Conservation (phyloP, 116 monocot species). For the Papilionanthe hybrid region DNA sequence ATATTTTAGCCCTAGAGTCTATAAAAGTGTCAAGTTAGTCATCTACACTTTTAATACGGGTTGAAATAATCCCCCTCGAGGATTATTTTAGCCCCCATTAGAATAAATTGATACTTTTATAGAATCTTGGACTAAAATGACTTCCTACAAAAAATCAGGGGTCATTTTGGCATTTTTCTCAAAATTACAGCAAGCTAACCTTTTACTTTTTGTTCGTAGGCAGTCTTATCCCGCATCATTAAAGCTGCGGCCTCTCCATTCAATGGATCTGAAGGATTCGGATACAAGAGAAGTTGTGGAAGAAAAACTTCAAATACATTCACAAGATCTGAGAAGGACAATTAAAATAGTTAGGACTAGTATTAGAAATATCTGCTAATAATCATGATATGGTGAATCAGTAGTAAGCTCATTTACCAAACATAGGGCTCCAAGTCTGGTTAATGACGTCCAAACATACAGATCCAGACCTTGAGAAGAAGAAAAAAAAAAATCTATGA, state of each 20-base stretch:
- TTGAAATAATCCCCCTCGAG: no score
- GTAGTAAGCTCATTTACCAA: conserved; percentile 39
- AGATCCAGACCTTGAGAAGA: conserved; percentile 36
- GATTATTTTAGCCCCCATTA: no score
- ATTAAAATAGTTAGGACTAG: background rate
- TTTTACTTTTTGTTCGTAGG: conserved; percentile 78
- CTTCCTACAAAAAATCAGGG: no score
- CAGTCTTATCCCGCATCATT: conserved; percentile 68
- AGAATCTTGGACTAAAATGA: no score
- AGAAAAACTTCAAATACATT: conserved; percentile 81
- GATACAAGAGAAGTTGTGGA: conserved; percentile 85
- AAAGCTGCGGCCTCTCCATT: conserved; percentile 83
- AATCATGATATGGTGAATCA: background rate
- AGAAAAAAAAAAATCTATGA: background rate
- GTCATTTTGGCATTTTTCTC: no score
- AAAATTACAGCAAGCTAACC: conserved; percentile 19
- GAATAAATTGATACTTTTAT: no score
- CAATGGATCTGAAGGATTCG: conserved; percentile 88
- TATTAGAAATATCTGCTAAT: background rate
- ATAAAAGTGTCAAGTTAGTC: no score
- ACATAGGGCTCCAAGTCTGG: conserved; percentile 61
- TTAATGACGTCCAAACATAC: conserved; percentile 61
- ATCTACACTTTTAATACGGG: no score
- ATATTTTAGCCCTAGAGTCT: no score
- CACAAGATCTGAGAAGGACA: conserved; percentile 48